Base-by-base conservation (phyloP, 192 early-diverging fungal genomes). In the Coemansia sp. region DNA sequence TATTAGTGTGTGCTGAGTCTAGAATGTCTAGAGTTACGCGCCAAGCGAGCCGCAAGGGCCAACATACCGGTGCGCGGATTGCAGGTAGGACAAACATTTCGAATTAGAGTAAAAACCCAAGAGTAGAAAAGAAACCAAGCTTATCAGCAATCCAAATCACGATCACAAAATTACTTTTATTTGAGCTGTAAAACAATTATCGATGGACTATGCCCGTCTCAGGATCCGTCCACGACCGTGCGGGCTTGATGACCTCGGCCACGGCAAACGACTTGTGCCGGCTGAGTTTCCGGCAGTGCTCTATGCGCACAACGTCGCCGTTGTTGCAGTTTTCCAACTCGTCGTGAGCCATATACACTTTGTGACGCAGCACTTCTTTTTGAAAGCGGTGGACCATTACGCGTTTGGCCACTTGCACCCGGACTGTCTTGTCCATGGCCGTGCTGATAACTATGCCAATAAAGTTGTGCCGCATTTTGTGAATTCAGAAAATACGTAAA, bases 241-340 rank as follows among this genome's bases (percentile, higher is more conserved):
- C 76, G 5, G 82, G 57, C 62, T 70, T 75, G 59, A 92, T 77
- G 54, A 97, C 89, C 72, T 94, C 92, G 6, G 90, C 92, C n/a
- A 97, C 84, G 11, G 86, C 84, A 76, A 95, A 97, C 64, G 87
- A 84, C 83, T 97, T 97, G 74, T 79, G 84, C 72, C 90, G 90
- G 83, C 92, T 94, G 47, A 94, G 52, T 53, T 93, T 94, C 62
- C 87, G 71, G 84, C 92, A 94, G 50, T 89, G 86, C 69, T 97
- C 92, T 64, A 97, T 97, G 39, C 90, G 86, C 32, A 97, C 95
- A 58, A 91, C 87, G 72, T 97, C 95, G 41, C 95, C 95, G 19
- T 95, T 73, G 38, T 87, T 87, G 79, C 93, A 94, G 59, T 87
- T 62, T 60, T 90, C 85, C 5, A 87, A 82, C 54, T 87, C 90